A percentile compares a stretch with the other conserved stretches of the same genome.
These are phyloP conservation scores for Polytrichum commune DNA, from an alignment of 225 moss, liverwort and hornwort species.

Conservation along the genomic window DNA sequence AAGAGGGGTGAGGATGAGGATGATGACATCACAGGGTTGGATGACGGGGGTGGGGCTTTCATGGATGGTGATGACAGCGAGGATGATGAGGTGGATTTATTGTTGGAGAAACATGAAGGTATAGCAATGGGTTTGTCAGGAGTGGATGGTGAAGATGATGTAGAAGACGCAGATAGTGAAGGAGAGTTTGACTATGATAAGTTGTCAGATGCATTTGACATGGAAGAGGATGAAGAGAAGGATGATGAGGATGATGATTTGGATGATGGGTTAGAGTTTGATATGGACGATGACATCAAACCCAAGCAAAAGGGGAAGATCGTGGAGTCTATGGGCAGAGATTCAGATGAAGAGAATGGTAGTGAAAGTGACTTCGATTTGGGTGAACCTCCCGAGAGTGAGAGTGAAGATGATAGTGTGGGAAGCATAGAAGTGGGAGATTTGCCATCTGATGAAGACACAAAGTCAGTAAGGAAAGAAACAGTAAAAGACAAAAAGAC, in stretches of 20 bases:
- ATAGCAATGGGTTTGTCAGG: conserved; percentile 40
- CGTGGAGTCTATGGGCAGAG: conserved; percentile 5
- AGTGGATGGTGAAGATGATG: conserved; percentile 32
- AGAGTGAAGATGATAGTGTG: conserved; percentile 47
- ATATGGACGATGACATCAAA: not conserved
- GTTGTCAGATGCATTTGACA: conserved; percentile 29
- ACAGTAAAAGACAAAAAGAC: not conserved
- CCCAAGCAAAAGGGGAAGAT: conserved; percentile 1
- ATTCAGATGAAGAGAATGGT: conserved; percentile 20
- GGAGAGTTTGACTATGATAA: conserved; percentile 58
- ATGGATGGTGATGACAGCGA: conserved; percentile 59
- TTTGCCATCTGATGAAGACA: conserved; percentile 47
- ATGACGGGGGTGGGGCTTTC: conserved; percentile 42
- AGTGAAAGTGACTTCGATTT: conserved; percentile 41
- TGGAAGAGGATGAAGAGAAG: conserved; percentile 47
- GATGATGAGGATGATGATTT: conserved; percentile 9
- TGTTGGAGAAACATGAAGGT: conserved; percentile 49
- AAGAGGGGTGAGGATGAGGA: conserved; percentile 62
- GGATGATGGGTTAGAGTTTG: not conserved
- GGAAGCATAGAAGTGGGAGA: conserved; percentile 54
- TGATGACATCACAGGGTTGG: conserved; percentile 61
- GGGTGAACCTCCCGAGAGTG: conserved; percentile 54
- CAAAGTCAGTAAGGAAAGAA: conserved; percentile 16
- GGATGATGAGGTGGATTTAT: conserved; percentile 68
- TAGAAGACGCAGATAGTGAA: conserved; percentile 45